These are phyloP conservation scores for Amanita molliuscula DNA, from an alignment of 768 basidiomycete genomes.

Conservation along the genomic window DNA sequence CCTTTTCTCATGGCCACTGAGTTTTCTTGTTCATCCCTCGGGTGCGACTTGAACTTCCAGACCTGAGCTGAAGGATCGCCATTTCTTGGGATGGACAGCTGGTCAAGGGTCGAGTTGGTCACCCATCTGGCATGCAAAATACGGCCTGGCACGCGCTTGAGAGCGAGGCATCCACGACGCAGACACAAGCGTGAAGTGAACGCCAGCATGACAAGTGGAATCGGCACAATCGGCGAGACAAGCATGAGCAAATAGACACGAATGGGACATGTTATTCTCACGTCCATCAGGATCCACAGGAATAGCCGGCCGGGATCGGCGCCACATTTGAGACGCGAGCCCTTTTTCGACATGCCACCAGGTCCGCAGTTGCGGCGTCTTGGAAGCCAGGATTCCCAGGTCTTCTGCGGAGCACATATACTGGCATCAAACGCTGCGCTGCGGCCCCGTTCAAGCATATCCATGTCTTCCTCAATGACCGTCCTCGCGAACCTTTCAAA, in stretches of 20 bases:
- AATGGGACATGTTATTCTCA: neutral
- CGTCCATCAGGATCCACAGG: neutral
- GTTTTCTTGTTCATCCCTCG: conserved; percentile 1
- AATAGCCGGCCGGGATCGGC: too few species aligned
- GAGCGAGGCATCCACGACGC: neutral
- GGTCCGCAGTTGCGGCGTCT: neutral
- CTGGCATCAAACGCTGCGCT: conserved; percentile 1
- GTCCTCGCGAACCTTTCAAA: neutral
- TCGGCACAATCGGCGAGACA: neutral
- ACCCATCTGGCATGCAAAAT: neutral
- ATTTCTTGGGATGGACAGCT: neutral
- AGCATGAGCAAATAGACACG: neutral
- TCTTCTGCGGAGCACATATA: neutral
- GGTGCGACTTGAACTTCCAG: conserved; percentile 5
- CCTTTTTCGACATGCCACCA: neutral
- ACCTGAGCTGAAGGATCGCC: neutral
- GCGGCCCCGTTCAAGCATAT: neutral
- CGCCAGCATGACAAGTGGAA: neutral
- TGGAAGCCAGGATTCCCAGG: neutral
- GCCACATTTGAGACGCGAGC: neutral
- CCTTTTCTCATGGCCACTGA: neutral
- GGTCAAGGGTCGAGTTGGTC: neutral
- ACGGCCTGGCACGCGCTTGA: neutral
- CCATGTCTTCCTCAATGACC: conserved; percentile 1
- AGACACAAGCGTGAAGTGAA: neutral